phyloP scores from a whole-genome alignment of 1,284 basidiomycete genomes.

The Cutaneotrichosporon dermatis region DNA sequence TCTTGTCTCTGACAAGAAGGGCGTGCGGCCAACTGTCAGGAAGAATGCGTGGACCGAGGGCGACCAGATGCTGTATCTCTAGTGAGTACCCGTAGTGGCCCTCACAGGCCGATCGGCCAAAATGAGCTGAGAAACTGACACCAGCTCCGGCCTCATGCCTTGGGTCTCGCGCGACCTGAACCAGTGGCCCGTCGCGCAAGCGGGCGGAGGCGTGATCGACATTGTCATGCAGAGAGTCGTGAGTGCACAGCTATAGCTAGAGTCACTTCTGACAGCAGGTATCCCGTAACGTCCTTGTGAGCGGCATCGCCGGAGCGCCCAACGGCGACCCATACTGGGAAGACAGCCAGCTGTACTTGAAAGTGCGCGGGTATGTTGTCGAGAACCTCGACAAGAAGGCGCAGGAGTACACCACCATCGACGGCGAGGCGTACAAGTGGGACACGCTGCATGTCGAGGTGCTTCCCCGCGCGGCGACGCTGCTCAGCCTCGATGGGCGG shows the following conservation, averaged over 20 bases:
- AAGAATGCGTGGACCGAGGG: slow-evolving; percentile 59
- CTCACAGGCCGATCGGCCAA: too few species aligned
- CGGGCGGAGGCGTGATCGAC: slow-evolving; percentile 76
- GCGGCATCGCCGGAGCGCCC: slow-evolving; percentile 64
- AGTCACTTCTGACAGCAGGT: too few species aligned
- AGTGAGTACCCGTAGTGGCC: too few species aligned
- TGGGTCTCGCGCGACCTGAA: slow-evolving; percentile 64
- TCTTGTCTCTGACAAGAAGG: slow-evolving; percentile 24
- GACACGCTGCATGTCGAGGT: slow-evolving; percentile 80
- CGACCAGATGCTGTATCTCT: slow-evolving; percentile 65
- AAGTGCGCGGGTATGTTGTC: slow-evolving; percentile 64
- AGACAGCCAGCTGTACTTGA: slow-evolving; percentile 66
- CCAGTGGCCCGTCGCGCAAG: slow-evolving; percentile 76
- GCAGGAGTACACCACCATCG: slow-evolving; percentile 53
- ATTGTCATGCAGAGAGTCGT: slow-evolving; percentile 66
- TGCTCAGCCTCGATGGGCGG: slow-evolving; percentile 65
- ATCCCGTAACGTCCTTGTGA: slow-evolving; percentile 59
- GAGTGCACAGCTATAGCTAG: too few species aligned
- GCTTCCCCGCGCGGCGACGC: slow-evolving; percentile 62
- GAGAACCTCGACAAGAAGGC: slow-evolving; percentile 61
- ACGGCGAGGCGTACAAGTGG: slow-evolving; percentile 80
- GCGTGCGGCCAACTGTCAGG: not conserved
- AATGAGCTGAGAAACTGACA: not conserved
- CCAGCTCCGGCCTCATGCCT: slow-evolving; percentile 49
- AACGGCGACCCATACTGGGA: slow-evolving; percentile 67